phyloP scores from a whole-genome alignment of 371 early-diverging fungal genomes.

The Lichtheimia ornata region DNA sequence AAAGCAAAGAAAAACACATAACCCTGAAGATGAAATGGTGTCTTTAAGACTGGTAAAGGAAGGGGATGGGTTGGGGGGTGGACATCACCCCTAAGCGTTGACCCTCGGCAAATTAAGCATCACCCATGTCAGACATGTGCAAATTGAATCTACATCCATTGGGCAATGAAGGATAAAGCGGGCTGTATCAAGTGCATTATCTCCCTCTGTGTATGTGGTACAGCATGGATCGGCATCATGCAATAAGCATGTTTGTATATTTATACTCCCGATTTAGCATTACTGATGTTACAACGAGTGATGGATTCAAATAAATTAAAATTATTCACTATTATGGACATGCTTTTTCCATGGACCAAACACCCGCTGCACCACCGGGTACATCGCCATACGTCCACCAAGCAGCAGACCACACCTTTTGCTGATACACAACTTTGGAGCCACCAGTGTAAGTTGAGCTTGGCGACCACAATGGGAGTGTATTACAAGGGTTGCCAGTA shows the following conservation, averaged over 20 bases:
- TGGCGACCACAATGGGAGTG: constrained; percentile 22
- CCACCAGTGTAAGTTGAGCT: constrained; percentile 22
- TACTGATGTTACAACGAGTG: neutral
- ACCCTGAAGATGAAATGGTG: neutral
- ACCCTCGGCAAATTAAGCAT: neutral
- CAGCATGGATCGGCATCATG: neutral
- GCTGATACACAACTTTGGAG: constrained; percentile 34
- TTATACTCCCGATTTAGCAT: neutral
- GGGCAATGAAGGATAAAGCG: neutral
- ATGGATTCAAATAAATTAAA: neutral
- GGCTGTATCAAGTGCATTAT: neutral
- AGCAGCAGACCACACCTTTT: constrained; percentile 40
- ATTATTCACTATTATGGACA: constrained; percentile 13
- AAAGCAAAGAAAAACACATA: neutral
- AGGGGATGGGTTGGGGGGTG: too few relatives aligned
- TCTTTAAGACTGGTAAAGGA: neutral
- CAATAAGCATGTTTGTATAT: neutral
- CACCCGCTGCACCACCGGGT: constrained; percentile 33
- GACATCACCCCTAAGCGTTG: too few relatives aligned
- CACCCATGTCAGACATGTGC: too few relatives aligned
- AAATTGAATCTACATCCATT: too few relatives aligned
- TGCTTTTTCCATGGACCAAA: constrained; percentile 28
- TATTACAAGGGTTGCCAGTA: constrained; percentile 48
- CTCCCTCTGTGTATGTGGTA: neutral
- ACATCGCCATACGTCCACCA: constrained; percentile 56